Evolutionary conservation across 2,329 filamentous ascomycete species (phyloP).

Genomic region (Apiospora hydei): DNA sequence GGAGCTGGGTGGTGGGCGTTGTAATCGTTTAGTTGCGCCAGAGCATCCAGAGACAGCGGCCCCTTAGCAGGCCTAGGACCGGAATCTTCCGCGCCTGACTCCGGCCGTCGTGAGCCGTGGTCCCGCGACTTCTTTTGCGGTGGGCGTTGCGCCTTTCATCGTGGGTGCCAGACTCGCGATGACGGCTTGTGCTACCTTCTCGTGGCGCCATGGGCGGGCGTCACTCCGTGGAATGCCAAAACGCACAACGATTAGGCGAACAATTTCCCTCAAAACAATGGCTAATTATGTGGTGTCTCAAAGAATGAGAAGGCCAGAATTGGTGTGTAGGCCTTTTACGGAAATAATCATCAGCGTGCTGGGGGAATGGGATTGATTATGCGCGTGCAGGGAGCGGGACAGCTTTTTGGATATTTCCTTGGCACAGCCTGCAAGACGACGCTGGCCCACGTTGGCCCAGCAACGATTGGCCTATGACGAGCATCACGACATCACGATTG

Average conservation of each 20-base stretch:
- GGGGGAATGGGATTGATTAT: conserved; percentile 23
- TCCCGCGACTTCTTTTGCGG: conserved; percentile 45
- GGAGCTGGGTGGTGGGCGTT: conserved; percentile 53
- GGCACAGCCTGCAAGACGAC: not conserved
- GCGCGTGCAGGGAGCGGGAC: conserved; percentile 19
- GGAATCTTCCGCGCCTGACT: conserved; percentile 44
- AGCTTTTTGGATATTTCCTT: conserved; percentile 4
- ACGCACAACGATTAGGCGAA: not conserved
- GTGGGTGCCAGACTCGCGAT: conserved; percentile 37
- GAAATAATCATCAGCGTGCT: conserved; percentile 35
- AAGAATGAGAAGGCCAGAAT: not conserved
- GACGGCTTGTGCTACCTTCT: conserved; percentile 38
- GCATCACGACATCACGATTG: not conserved
- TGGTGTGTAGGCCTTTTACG: conserved; percentile 32
- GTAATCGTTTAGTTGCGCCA: conserved; percentile 70
- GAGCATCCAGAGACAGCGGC: conserved; percentile 60
- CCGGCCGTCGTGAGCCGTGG: conserved; percentile 41
- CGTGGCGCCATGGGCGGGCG: conserved; percentile 35
- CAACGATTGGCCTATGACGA: conserved; percentile 17
- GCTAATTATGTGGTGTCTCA: conserved; percentile 8
- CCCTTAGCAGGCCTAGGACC: conserved; percentile 34
- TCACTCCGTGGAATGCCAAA: conserved; percentile 15
- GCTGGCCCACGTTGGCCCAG: not conserved
- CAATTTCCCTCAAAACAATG: not conserved
- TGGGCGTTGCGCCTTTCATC: conserved; percentile 44